Conservation (phyloP, 108 stramenopile genomes). For the Chaetoceros muelleri region DNA sequence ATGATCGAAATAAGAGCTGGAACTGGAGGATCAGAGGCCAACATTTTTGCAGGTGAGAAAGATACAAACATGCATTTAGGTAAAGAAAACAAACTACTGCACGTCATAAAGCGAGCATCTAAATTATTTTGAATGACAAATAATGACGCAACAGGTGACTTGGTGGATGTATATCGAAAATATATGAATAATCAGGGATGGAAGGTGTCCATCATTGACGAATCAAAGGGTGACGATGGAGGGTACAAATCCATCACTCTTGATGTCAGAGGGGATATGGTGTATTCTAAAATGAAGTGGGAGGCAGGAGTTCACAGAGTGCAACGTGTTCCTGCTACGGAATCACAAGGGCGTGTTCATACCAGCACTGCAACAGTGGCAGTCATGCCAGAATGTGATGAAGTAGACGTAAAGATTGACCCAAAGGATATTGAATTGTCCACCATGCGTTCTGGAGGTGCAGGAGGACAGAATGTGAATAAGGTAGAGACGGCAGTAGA, state of each 20-base stretch:
- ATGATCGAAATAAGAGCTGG: constrained; percentile 96
- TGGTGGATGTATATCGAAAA: constrained; percentile 86
- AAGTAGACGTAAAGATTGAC: constrained; percentile 79
- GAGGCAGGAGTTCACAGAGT: constrained; percentile 98
- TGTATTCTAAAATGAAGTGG: constrained; percentile 87
- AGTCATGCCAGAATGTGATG: constrained; percentile 83
- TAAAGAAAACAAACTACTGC: too few species aligned
- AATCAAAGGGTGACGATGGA: constrained; percentile 75
- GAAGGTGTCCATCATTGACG: constrained; percentile 65
- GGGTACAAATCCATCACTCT: constrained; percentile 86
- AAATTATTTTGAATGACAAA: too few species aligned
- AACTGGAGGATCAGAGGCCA: constrained; percentile 94
- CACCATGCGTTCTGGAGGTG: constrained; percentile 89
- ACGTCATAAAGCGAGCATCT: background rate
- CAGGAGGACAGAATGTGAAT: constrained; percentile 99
- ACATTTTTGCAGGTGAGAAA: constrained; percentile 77
- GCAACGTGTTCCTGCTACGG: constrained; percentile 95
- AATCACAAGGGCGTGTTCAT: constrained; percentile 86
- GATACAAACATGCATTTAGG: background rate
- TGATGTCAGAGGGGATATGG: constrained; percentile 73
- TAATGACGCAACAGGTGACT: constrained; percentile 35
- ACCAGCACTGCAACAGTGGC: constrained; percentile 94
- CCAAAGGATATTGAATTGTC: constrained; percentile 78
- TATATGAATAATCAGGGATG: constrained; percentile 72
- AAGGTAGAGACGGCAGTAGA: constrained; percentile 98